Conservation (phyloP, 176 grass and related monocot genomes). For the Calamus simplicifolius region DNA sequence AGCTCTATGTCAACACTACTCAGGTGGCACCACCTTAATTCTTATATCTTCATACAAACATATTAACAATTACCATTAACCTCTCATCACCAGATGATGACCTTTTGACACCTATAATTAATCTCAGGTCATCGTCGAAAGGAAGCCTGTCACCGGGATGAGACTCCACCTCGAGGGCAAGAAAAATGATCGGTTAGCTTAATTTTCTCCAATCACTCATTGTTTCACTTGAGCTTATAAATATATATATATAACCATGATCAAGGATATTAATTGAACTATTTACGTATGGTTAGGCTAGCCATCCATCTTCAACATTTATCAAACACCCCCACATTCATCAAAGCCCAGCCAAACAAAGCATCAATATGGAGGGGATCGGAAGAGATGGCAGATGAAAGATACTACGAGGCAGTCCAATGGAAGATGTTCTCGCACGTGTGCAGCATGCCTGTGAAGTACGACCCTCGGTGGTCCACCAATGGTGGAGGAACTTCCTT, state of each 20-base stretch:
- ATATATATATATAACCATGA: background rate
- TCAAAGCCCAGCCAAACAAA: constrained; percentile 1
- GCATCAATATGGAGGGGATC: constrained; percentile 52
- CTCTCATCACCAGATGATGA: background rate
- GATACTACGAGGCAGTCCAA: constrained; percentile 66
- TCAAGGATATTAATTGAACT: background rate
- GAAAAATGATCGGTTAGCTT: constrained; percentile 57
- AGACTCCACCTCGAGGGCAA: constrained; percentile 87
- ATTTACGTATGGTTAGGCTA: constrained; percentile 12
- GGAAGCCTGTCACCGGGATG: constrained; percentile 69
- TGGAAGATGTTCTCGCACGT: constrained; percentile 68
- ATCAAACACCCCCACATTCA: constrained; percentile 44
- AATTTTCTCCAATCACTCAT: no score
- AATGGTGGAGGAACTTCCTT: constrained; percentile 11
- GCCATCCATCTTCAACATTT: constrained; percentile 85
- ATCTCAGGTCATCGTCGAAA: constrained; percentile 61
- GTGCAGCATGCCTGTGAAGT: constrained; percentile 74
- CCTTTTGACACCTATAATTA: constrained; percentile 3
- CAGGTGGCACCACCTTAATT: constrained; percentile 24
- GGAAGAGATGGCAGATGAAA: constrained; percentile 45
- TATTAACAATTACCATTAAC: background rate
- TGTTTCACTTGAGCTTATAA: no score
- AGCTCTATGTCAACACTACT: constrained; percentile 62
- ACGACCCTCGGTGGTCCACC: constrained; percentile 37
- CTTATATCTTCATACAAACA: no score